phyloP scores from a whole-genome alignment of 495 filamentous ascomycete genomes.

The Penicillium cosmopolitanum region DNA sequence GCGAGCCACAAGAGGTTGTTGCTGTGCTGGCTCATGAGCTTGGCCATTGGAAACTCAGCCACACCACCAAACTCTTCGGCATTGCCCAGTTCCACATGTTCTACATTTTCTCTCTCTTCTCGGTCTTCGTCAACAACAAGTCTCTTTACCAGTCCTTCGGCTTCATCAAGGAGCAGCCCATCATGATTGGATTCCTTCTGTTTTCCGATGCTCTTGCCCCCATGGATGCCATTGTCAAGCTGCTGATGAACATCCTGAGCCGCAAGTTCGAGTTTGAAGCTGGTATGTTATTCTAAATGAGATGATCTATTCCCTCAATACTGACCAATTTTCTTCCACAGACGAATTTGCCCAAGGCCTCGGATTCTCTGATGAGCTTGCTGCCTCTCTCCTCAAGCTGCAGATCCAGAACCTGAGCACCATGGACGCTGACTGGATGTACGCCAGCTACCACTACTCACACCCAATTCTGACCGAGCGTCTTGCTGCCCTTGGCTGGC shows the following conservation, averaged over 20 bases:
- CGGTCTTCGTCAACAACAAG: constrained; percentile 92
- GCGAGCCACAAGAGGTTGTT: constrained; percentile 85
- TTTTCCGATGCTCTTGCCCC: constrained; percentile 93
- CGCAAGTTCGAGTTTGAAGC: constrained; percentile 94
- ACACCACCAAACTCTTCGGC: constrained; percentile 88
- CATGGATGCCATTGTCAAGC: constrained; percentile 88
- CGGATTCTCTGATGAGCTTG: constrained; percentile 85
- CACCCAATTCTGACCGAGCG: constrained; percentile 96
- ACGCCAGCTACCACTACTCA: constrained; percentile 96
- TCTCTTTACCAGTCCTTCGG: constrained; percentile 91
- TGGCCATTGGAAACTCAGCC: constrained; percentile 93
- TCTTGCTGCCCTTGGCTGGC: constrained; percentile 87
- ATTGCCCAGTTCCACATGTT: constrained; percentile 92
- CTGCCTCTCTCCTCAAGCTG: constrained; percentile 88
- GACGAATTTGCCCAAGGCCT: constrained; percentile 83
- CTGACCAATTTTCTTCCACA: constrained; percentile 25
- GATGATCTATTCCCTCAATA: constrained; percentile 2
- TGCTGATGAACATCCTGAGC: constrained; percentile 94
- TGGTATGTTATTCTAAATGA: constrained; percentile 52
- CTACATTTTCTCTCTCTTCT: constrained; percentile 95
- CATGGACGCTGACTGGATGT: constrained; percentile 98
- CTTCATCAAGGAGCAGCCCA: constrained; percentile 81
- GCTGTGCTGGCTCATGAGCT: constrained; percentile 95
- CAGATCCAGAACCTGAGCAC: constrained; percentile 97
- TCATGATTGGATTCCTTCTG: constrained; percentile 94